A percentile compares a stretch with the other conserved stretches of the same genome.
These are phyloP conservation scores for Pythium rhizo-oryzae DNA, from an alignment of 352 stramenopile genomes.

Conservation along the genomic window DNA sequence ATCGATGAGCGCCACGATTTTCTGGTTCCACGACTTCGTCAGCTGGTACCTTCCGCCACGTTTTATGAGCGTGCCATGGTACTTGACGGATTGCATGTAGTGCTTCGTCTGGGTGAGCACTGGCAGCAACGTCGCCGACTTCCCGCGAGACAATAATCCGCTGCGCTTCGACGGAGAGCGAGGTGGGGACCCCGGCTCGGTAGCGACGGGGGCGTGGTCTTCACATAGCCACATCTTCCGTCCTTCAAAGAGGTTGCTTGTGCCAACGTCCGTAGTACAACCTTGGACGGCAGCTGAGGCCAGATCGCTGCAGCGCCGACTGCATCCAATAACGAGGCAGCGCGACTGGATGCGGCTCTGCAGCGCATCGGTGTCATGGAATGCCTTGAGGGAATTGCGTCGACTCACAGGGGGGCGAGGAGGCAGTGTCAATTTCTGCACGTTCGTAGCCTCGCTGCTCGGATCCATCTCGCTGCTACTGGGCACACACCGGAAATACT, in stretches of 20 bases:
- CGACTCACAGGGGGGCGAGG: constrained; percentile 13
- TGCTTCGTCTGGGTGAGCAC: constrained; percentile 45
- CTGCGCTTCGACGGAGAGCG: constrained; percentile 39
- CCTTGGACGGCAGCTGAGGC: not conserved
- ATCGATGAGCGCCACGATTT: constrained; percentile 58
- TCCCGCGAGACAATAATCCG: constrained; percentile 33
- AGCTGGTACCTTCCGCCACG: constrained; percentile 57
- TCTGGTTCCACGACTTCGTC: constrained; percentile 58
- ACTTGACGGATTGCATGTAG: constrained; percentile 58
- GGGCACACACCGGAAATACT: constrained; percentile 18
- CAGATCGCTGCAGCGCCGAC: constrained; percentile 14
- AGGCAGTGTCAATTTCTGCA: not conserved
- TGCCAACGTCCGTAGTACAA: not conserved
- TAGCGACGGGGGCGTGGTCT: constrained; percentile 18
- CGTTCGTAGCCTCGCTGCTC: not conserved
- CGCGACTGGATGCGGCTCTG: constrained; percentile 46
- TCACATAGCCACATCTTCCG: constrained; percentile 26
- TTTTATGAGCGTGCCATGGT: constrained; percentile 63
- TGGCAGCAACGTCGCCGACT: constrained; percentile 28
- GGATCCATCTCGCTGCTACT: not conserved
- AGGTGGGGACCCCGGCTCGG: constrained; percentile 25
- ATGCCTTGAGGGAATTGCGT: constrained; percentile 39
- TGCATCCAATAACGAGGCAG: constrained; percentile 58
- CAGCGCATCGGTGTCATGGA: constrained; percentile 43
- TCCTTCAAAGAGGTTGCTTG: not conserved